phyloP scores from a whole-genome alignment of 2,329 filamentous ascomycete species.

The Helicocarpus griseus region DNA sequence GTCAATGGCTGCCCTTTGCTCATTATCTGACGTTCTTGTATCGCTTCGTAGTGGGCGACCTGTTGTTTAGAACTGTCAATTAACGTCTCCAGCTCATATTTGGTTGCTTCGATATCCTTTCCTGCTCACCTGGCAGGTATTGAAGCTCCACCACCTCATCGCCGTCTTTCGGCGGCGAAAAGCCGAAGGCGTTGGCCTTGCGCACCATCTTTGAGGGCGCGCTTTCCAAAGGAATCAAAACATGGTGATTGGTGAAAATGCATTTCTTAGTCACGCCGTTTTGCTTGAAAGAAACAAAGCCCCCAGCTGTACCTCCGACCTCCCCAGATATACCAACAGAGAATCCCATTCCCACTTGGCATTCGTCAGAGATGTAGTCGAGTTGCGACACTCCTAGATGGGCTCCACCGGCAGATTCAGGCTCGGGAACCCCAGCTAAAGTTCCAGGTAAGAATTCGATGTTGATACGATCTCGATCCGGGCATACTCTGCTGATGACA shows the following conservation, averaged over 20 bases:
- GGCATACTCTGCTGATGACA: not conserved
- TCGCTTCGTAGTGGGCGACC: no score
- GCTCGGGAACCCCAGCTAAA: not conserved
- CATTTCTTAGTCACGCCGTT: conserved; percentile 5
- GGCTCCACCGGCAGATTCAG: no score
- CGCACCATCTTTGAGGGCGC: no score
- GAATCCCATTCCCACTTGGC: conserved; percentile 6
- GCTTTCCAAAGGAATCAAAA: no score
- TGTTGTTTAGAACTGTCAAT: not conserved
- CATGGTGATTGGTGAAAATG: conserved; percentile 11
- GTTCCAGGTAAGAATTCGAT: conserved; percentile 11
- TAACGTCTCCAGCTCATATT: not conserved
- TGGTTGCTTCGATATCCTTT: conserved; percentile 3
- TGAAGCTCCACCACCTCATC: no score
- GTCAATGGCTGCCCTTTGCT: no score
- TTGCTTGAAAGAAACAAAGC: conserved; percentile 9
- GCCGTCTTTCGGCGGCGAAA: no score
- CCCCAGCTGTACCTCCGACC: conserved; percentile 10
- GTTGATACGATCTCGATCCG: not conserved
- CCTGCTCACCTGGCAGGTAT: not conserved
- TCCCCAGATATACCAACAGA: conserved; percentile 9
- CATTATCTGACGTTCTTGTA: no score
- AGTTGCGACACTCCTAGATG: not conserved
- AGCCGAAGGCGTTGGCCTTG: no score
- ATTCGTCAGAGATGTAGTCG: not conserved